These are phyloP conservation scores for Solanum peruvianum DNA, from an alignment of 257 asterid genomes.

Conservation along the genomic window DNA sequence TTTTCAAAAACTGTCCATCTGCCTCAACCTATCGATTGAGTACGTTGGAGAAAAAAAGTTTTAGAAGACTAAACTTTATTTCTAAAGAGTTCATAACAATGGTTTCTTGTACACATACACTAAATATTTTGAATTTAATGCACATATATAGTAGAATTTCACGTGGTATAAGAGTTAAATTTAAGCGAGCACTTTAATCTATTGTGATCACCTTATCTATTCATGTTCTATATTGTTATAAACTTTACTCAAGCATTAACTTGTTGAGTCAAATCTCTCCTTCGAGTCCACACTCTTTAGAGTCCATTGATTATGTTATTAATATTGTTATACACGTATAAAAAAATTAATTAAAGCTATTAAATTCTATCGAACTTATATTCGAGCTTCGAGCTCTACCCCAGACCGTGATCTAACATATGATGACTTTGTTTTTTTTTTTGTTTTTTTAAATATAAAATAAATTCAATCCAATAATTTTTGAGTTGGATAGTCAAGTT, in stretches of 20 bases:
- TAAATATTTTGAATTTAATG: not conserved
- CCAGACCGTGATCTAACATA: not conserved
- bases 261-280: not conserved
- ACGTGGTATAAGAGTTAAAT: not conserved
- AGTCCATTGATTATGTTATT: not conserved
- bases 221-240: not conserved
- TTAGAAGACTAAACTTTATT: not conserved
- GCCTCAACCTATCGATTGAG: no score
- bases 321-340: no score
- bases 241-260: not conserved
- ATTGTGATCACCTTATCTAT: not conserved
- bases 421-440: not conserved
- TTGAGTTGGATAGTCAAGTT: not conserved
- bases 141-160: not conserved
- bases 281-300: not conserved
- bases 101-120: not conserved
- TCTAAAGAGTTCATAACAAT: not conserved
- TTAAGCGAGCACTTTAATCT: not conserved
- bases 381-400: not conserved
- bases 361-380: not conserved
- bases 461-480: not conserved
- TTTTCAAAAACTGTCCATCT: no score
- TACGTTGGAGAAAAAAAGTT: no score
- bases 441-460: not conserved
- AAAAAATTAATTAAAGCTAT: not conserved